phyloP scores from a whole-genome alignment of 495 filamentous ascomycete species.

The Stereocaulon alpinum region DNA sequence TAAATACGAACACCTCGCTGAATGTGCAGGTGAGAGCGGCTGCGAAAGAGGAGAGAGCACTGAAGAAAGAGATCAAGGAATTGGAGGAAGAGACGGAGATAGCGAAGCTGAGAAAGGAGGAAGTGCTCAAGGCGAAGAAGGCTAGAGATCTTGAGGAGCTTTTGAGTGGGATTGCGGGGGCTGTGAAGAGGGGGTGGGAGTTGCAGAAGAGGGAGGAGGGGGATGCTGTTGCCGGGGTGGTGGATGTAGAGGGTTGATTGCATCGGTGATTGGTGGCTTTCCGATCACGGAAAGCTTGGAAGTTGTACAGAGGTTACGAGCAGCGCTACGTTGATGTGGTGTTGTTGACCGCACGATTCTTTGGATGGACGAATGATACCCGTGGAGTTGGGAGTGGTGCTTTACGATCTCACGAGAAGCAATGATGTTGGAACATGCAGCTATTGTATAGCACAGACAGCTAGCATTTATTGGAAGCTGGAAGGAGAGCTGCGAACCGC shows the following conservation, averaged over 20 bases:
- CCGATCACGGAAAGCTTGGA: too few relatives aligned
- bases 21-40: background rate
- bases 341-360: too few relatives aligned
- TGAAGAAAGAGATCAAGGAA: slow-evolving; percentile 10
- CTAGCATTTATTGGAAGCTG: too few relatives aligned
- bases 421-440: background rate
- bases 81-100: slow-evolving; percentile 12
- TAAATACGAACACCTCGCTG: slow-evolving; percentile 9
- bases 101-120: slow-evolving; percentile 10
- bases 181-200: slow-evolving; percentile 16
- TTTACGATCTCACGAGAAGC: background rate
- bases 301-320: too few relatives aligned
- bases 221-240: background rate
- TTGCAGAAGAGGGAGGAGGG: slow-evolving; percentile 13
- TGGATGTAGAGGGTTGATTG: background rate
- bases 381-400: too few relatives aligned
- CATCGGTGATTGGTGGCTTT: background rate
- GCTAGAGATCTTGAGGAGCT: slow-evolving; percentile 14
- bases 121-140: slow-evolving; percentile 11
- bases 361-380: too few relatives aligned
- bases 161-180: slow-evolving; percentile 10
- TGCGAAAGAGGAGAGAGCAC: slow-evolving; percentile 12
- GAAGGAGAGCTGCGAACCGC: too few relatives aligned
- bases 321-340: too few relatives aligned
- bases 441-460: background rate